These are phyloP conservation scores for Cinnamomum chago DNA, from an alignment of 164 flowering plant species.

Conservation along the genomic window DNA sequence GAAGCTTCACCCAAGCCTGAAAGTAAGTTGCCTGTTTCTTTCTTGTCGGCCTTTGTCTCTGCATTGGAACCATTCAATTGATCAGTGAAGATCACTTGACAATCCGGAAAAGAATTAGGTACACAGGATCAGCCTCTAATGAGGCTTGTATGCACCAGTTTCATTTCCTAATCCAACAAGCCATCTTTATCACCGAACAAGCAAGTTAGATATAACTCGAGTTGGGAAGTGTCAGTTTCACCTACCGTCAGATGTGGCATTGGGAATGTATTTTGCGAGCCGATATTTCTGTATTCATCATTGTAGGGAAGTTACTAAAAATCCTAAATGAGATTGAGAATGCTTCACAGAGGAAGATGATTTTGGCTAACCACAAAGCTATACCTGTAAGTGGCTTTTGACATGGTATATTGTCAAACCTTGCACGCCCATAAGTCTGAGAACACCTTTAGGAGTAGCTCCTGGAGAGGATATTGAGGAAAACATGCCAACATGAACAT, in stretches of 20 bases:
- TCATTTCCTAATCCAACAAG: no score
- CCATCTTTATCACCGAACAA: not conserved
- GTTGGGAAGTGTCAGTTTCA: not conserved
- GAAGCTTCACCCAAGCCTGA: slow-evolving; percentile 68
- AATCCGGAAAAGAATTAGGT: no score
- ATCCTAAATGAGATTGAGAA: not conserved
- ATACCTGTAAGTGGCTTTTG: slow-evolving; percentile 96
- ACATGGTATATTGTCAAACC: slow-evolving; percentile 95
- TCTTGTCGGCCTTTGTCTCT: slow-evolving; percentile 76
- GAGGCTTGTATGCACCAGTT: no score
- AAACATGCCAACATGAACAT: not conserved
- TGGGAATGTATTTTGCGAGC: slow-evolving; percentile 90
- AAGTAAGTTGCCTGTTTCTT: slow-evolving; percentile 57
- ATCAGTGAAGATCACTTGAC: not conserved
- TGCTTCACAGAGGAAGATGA: not conserved
- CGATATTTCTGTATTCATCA: slow-evolving; percentile 74
- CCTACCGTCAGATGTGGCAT: slow-evolving; percentile 87
- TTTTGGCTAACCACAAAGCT: not conserved
- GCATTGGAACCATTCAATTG: slow-evolving; percentile 1
- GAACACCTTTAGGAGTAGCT: slow-evolving; percentile 98
- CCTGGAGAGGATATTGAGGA: slow-evolving; percentile 35
- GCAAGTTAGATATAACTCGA: not conserved
- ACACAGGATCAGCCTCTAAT: no score
- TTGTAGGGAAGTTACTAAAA: not conserved
- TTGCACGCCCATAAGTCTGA: slow-evolving; percentile 90